Evolutionary conservation across 2,329 filamentous ascomycete genomes (phyloP), one percentile per base, ranked within the genome.

Genomic region (Juglanconis sp.): DNA sequence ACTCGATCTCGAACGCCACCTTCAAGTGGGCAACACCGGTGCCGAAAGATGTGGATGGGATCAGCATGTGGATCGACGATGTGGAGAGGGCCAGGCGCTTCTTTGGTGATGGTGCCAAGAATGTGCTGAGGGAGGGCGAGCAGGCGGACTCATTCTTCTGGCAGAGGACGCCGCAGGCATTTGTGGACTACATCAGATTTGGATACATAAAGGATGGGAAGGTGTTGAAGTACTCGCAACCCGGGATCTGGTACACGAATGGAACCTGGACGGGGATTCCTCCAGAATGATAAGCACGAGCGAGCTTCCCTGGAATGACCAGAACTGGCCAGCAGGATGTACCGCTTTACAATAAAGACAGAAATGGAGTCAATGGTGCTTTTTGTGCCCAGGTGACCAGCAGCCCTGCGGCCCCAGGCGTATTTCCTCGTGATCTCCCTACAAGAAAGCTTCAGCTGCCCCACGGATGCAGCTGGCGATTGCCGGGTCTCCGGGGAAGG

Each of bases 1-100:
- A 93, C n/a, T 88, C 91, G 1, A 76, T 99, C 66, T 94, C 94
- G 70, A 98, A 98, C 74, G 95, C 97, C 74, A 98, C 95, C 0
- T 92, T 86, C 62, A 72, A 71, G 4, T 87, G 82, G 85, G 73
- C 74, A 1, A 63, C 71, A 46, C 78, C 78, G 24, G 75, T 76
- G 3, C 75, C 76, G 63, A 73, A 78, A 7, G 75, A 80, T 24
- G 91, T 87, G 65, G 89, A 94, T 67, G 91, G 90, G 8, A 82
- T 96, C 61, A 91, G 87, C 69, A 82, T 95, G 30, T 77, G 96
- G 0, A 89, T 96, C 63, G 95, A 96, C 68, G 91, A 96, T 67
- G 91, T 96, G 0, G 91, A 96, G 73, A 79, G 90, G 35, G 92
- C 88, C 70, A 78, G 88, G n/a, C 83, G 83, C 5, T 93, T 88